Percentiles rank a stretch among this genome's conserved stretches.
Evolutionary conservation across 2,329 filamentous ascomycete genomes (phyloP).

Genomic region (Claviceps africana): DNA sequence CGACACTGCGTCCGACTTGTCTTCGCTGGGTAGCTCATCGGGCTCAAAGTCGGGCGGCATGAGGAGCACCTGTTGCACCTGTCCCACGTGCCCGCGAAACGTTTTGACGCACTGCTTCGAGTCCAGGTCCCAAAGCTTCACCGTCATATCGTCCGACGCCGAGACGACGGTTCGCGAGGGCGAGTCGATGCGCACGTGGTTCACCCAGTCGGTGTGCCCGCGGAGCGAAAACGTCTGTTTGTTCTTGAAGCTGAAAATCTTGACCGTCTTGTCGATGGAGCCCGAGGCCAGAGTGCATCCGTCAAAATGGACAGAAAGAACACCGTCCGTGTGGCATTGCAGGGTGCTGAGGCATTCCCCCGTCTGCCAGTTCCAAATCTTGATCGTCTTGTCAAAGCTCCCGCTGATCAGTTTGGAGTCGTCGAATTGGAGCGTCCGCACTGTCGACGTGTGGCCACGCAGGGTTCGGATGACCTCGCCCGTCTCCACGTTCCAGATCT

Average conservation of each 20-base stretch:
- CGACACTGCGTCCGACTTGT: constrained; percentile 40
- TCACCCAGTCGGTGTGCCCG: constrained; percentile 90
- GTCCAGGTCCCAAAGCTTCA: constrained; percentile 88
- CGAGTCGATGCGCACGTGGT: constrained; percentile 79
- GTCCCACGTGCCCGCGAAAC: constrained; percentile 84
- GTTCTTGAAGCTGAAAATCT: constrained; percentile 83
- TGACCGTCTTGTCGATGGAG: constrained; percentile 77
- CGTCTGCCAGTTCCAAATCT: constrained; percentile 94
- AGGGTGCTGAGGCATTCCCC: constrained; percentile 76
- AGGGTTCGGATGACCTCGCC: constrained; percentile 78
- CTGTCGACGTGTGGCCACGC: constrained; percentile 65
- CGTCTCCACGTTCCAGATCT: constrained; percentile 89
- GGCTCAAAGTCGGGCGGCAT: constrained; percentile 82
- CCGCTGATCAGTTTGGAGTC: constrained; percentile 84
- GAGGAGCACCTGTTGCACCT: constrained; percentile 81
- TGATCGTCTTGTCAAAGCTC: constrained; percentile 73
- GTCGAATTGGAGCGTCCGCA: constrained; percentile 85
- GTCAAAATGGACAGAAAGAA: constrained; percentile 80
- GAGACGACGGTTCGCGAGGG: constrained; percentile 77
- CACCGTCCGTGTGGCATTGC: constrained; percentile 62
- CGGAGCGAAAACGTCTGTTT: constrained; percentile 67
- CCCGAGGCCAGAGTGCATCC: constrained; percentile 74
- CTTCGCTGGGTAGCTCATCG: constrained; percentile 44
- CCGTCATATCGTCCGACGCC: constrained; percentile 82
- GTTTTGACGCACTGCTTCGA: constrained; percentile 60